Base-by-base conservation (phyloP, 2,329 filamentous ascomycete species). In the Lasiodiplodia theobromae region DNA sequence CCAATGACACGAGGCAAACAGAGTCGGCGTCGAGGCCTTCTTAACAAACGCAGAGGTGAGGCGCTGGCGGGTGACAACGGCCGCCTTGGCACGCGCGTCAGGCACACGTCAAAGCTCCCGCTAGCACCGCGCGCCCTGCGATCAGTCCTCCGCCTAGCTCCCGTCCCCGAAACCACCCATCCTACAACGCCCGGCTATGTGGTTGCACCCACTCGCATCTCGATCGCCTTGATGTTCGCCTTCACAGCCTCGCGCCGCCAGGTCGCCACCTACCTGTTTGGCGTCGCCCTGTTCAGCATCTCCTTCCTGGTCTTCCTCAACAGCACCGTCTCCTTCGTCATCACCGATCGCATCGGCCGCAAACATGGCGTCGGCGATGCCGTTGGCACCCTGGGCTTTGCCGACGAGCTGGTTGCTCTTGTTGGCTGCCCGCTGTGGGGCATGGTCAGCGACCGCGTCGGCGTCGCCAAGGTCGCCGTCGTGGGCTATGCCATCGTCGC, bases 231-330 rank as follows among this genome's bases (percentile, higher is more conserved):
- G 12, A 79, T 79, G 78, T 75, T 80, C 72, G 76, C 76, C 70
- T 86, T 90, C 74, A 89, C 86, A 31, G 88, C 87, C n/a, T 85
- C 83, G 23, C 81, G 82, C 71, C 76, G 83, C 2, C 88, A 90
- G 75, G 83, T 86, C 37, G 78, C 86, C 68, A 91, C 92, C 37
- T 96, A 96, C 79, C 88, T 96, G 44, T 86, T 94, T 71, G 91
- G 90, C 77, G 91, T 96, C 75, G 92, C 91, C 70, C 88, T 96
- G 73, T 95, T 95, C 84, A 93, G 90, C 79, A 96, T 96, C 76
- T 91, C 91, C 67, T 96, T 96, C 82, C 90, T 96, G 72, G 93
- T 96, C 75, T 96, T 96, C 81, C 87, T 96, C 71, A 96, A 96
- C 83, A 92, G 89, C 82, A 91, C 89, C 76, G 86, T 96, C 69